Base-by-base conservation (phyloP, 768 basidiomycete species). In the Russula earlei region DNA sequence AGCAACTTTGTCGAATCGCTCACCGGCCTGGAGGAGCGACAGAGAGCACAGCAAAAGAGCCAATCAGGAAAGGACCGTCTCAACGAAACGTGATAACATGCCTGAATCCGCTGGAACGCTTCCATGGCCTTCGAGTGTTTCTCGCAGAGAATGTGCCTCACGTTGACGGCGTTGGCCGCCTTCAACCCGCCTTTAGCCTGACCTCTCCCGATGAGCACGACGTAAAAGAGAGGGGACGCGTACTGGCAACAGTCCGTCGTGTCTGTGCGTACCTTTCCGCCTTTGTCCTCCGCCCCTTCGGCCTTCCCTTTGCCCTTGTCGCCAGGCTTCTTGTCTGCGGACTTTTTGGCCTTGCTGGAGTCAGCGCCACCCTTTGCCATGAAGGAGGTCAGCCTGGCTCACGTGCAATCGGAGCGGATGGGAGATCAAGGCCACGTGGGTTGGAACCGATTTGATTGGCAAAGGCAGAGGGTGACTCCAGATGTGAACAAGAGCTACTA, bases 131-230 rank as follows among this genome's bases (percentile, higher is more conserved):
- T 88, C 8, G 87, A 84, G 53, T 90, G 85, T 64, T 91, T 92
- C 70, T 92, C 90, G 68, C 90, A 92, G 20, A 92, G 73, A 41
- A 92, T 88, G 67, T 92, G 90, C 27, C 90, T 82, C 29, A 92
- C 89, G 66, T 91, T 91, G 37, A 92, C 72, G 27, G 90, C 82
- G 7, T 81, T 90, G 11, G 89, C 90, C 25, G 88, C 71, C 69
- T 89, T 91, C 68, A 91, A 67, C 2, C 72, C 74, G 24, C 79
- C 77, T 66, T 83, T 84, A 15, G 71, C 75, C 79, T 79, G 45
- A 36, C n/a, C 34, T 27, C 43, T 17, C 14, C 19, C 5, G 43
- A 41, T 49, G n/a, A 34, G 36, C 24, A 52, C 47, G n/a, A 19
- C 29, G 38, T 14, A 22, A 45, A 27, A 4, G 17, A 37, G 17